Evolutionary conservation across 192 early-diverging fungal genomes (phyloP).

Genomic region (Podila horticola): DNA sequence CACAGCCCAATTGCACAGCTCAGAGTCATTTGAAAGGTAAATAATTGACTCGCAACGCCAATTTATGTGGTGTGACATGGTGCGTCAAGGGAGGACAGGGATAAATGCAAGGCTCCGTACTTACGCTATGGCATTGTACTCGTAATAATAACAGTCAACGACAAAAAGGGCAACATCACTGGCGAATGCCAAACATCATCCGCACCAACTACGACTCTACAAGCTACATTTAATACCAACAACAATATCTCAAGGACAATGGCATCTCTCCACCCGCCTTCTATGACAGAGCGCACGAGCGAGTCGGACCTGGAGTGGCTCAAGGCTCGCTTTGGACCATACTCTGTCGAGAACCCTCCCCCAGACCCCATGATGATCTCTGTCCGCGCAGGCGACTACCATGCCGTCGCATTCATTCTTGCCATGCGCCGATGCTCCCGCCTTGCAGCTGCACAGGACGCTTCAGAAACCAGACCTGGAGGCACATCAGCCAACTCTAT

Average conservation of each 20-base stretch:
- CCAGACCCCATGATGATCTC: constrained; percentile 45
- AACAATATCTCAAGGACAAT: background rate
- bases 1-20: no score
- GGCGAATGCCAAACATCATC: background rate
- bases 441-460: constrained; percentile 2
- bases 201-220: background rate
- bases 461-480: background rate
- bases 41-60: no score
- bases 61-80: no score
- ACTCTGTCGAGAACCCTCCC: constrained; percentile 48
- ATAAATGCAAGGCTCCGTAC: no score
- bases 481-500: background rate
- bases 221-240: background rate
- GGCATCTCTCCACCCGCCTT: background rate
- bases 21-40: no score
- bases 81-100: no score
- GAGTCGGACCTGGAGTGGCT: constrained; percentile 45
- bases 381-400: constrained; percentile 40
- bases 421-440: constrained; percentile 46
- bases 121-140: no score
- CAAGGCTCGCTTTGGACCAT: constrained; percentile 46
- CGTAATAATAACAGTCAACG: no score
- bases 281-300: background rate
- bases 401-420: constrained; percentile 51
- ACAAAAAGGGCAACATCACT: no score